These are phyloP conservation scores for Parmales sp. DNA, from an alignment of 108 stramenopile genomes.

Conservation along the genomic window DNA sequence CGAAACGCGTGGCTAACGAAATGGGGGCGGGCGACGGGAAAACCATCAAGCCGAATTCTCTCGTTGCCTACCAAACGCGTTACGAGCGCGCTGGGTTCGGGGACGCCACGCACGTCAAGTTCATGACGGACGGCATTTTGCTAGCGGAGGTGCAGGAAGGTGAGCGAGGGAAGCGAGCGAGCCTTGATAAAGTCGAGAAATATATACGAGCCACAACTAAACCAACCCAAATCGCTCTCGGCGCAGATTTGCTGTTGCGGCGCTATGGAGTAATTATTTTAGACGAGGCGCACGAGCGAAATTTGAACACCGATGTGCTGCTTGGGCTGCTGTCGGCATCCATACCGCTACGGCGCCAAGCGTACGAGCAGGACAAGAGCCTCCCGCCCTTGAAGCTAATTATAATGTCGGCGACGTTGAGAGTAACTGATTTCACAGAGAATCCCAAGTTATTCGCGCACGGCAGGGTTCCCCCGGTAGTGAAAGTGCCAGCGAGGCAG, in stretches of 20 bases:
- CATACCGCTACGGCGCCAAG: slow-evolving; percentile 63
- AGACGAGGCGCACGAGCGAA: slow-evolving; percentile 91
- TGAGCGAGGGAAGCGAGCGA: too few relatives aligned
- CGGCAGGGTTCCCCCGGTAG: slow-evolving; percentile 40
- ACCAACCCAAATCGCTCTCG: too few relatives aligned
- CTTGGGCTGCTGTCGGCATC: slow-evolving; percentile 79
- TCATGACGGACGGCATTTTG: slow-evolving; percentile 98
- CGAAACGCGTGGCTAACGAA: slow-evolving; percentile 89
- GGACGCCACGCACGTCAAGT: slow-evolving; percentile 68
- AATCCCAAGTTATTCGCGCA: slow-evolving; percentile 63
- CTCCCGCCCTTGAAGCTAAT: slow-evolving; percentile 82
- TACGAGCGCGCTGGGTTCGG: slow-evolving; percentile 80
- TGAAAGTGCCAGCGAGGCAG: slow-evolving; percentile 82
- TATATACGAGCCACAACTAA: too few relatives aligned
- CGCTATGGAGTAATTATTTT: slow-evolving; percentile 81
- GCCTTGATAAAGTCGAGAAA: too few relatives aligned
- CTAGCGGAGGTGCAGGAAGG: slow-evolving; percentile 77
- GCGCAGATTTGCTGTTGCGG: slow-evolving; percentile 87
- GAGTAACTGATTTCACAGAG: slow-evolving; percentile 84
- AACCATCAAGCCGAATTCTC: slow-evolving; percentile 20
- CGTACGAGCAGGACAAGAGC: slow-evolving; percentile 36
- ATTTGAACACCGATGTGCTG: slow-evolving; percentile 90
- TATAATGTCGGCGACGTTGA: slow-evolving; percentile 95
- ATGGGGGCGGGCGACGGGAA: slow-evolving; percentile 56
- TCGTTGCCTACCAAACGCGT: slow-evolving; percentile 88